Percentiles rank a stretch among this genome's conserved stretches.
Evolutionary conservation across 345 rosid genomes (phyloP).

Genomic region (Camelina laxa): DNA sequence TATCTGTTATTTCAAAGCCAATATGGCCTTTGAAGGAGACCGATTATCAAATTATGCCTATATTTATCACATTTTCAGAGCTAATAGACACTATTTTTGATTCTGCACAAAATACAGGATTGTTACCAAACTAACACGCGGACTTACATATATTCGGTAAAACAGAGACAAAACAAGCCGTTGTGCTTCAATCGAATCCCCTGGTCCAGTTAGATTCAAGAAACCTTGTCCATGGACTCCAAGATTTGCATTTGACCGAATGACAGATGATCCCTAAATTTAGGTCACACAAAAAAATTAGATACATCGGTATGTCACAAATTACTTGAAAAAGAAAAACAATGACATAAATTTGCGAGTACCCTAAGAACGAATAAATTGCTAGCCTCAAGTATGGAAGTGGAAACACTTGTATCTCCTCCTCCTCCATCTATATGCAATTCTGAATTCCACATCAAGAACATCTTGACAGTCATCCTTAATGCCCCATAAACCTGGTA

Average conservation of each 20-base stretch:
- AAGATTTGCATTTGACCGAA: conserved; percentile 93
- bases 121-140: conserved; percentile 22
- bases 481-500: conserved; percentile 95
- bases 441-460: conserved; percentile 98
- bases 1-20: conserved; percentile 25
- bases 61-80: conserved; percentile 20
- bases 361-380: conserved; percentile 95
- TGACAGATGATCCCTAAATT: conserved; percentile 85
- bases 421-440: conserved; percentile 87
- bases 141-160: conserved; percentile 88
- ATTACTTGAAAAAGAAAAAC: conserved; percentile 33
- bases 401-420: conserved; percentile 76
- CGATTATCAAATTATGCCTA: conserved; percentile 12
- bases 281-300: conserved; percentile 19
- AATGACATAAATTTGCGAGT: conserved; percentile 35
- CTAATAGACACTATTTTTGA: conserved; percentile 27
- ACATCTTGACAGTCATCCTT: conserved; percentile 97
- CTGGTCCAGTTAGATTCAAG: conserved; percentile 90
- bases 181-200: conserved; percentile 91
- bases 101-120: conserved; percentile 17
- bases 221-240: conserved; percentile 98
- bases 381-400: conserved; percentile 94
- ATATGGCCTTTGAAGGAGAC: conserved; percentile 15
- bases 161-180: conserved; percentile 91
- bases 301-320: conserved; percentile 18